Base-by-base conservation (phyloP, 2,329 filamentous ascomycete species). In the Kalmusia sp. region DNA sequence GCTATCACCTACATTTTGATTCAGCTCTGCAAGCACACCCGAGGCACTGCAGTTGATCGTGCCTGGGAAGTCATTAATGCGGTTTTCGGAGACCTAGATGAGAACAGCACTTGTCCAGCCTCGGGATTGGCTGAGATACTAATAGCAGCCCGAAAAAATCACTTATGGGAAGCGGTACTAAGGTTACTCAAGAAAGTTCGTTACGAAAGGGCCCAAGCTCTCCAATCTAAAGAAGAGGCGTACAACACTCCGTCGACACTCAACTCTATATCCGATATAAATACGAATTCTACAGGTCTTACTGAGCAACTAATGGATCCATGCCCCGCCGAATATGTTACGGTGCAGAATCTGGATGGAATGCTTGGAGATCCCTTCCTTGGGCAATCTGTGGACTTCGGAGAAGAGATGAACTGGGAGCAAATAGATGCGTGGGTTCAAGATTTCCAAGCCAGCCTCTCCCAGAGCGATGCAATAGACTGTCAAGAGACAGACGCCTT, bases 1-100 rank as follows among this genome's bases (percentile, higher is more conserved):
- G 82, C 84, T 4, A 78, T 85, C 3, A 82, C 83, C 0, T 86
- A 83, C 58, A 73, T 85, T 0, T 61, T 86, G 24, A 75, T 85
- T 11, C 81, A 85, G 60, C 69, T 80, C 1, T 78, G 76, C 12
- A 77, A 77, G 3, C 72, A 78, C 0, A 72, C 76, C 1, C 81
- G 79, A 78, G 78, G 78, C 9, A 71, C 79, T 1, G 70, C 76
- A 3, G 61, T 78, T 0, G 81, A 83, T 56, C 70, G 80, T 2
- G 79, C 76, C 0, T 84, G 81, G 81, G 58, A 73, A 1, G 77
- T 77, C 0, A 68, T 83, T 4, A 77, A 82, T 37, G 27, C 38
- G 3, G 47, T 51, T 41, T 57, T 59, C 19, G 28, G 14, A 6
- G 25, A n/a, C 31, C 53, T n/a, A 35, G 27, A 34, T n/a, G 17